Evolutionary conservation across 2,329 filamentous ascomycete species (phyloP).

Genomic region (Exophiala spinifera): DNA sequence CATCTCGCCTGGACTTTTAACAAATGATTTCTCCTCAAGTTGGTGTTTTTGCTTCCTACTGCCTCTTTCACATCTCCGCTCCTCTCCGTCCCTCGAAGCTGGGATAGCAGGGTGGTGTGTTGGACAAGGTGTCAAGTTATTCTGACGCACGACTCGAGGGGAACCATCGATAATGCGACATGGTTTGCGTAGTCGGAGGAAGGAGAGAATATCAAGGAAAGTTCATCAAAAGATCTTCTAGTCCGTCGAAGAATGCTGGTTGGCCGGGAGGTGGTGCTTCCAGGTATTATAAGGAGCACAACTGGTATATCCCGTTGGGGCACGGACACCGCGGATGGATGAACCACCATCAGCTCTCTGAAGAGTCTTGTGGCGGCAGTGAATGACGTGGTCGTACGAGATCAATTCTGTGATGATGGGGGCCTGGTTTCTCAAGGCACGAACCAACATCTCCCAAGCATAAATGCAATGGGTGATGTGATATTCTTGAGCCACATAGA

Average conservation of each 20-base stretch:
- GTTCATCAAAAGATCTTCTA: slow-evolving; percentile 2
- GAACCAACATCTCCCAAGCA: slow-evolving; percentile 28
- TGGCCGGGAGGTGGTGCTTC: slow-evolving; percentile 24
- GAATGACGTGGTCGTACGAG: slow-evolving; percentile 30
- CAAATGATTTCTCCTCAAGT: no score
- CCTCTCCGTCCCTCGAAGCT: no score
- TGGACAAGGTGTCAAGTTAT: no score
- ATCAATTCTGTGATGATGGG: slow-evolving; percentile 28
- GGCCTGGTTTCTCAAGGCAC: slow-evolving; percentile 27
- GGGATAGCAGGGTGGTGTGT: no score
- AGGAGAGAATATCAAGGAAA: no score
- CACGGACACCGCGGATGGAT: slow-evolving; percentile 26
- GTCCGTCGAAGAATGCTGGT: slow-evolving; percentile 24
- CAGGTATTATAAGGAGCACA: slow-evolving; percentile 28
- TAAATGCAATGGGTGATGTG: slow-evolving; percentile 30
- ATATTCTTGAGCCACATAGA: slow-evolving; percentile 28
- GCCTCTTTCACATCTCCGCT: no score
- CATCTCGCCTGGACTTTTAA: no score
- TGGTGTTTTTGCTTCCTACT: no score
- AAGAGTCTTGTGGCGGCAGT: slow-evolving; percentile 29
- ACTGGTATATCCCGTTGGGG: slow-evolving; percentile 26
- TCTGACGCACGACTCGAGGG: no score
- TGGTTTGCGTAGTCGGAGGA: no score
- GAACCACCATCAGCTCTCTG: slow-evolving; percentile 24
- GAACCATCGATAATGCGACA: no score